Conservation (phyloP, 2,329 filamentous ascomycete genomes). For the Aspergillus ruber region DNA sequence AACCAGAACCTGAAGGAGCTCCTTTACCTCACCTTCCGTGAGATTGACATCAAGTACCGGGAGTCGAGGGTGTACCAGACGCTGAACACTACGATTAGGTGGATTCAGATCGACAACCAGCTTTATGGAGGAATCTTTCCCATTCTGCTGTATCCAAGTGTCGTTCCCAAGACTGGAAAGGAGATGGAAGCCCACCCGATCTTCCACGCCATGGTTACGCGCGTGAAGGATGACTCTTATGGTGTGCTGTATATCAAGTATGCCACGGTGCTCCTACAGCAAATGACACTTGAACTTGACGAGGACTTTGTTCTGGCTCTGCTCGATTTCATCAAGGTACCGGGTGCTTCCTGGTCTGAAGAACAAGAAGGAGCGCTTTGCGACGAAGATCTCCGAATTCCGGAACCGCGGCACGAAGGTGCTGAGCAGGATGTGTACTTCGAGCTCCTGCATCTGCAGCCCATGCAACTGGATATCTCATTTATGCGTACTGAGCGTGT, state of each 20-base stretch:
- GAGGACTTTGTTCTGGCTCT: slow-evolving; percentile 98
- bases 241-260: slow-evolving; percentile 98
- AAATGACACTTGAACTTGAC: slow-evolving; percentile 96
- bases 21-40: slow-evolving; percentile 86
- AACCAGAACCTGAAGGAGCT: slow-evolving; percentile 88
- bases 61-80: slow-evolving; percentile 95
- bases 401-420: slow-evolving; percentile 79
- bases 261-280: slow-evolving; percentile 83
- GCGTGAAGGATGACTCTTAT: slow-evolving; percentile 97
- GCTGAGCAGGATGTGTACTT: slow-evolving; percentile 95
- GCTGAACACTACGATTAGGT: slow-evolving; percentile 83
- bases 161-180: slow-evolving; percentile 92
- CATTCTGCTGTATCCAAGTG: slow-evolving; percentile 92
- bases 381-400: slow-evolving; percentile 83
- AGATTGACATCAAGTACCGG: slow-evolving; percentile 82
- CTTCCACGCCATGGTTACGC: slow-evolving; percentile 81
- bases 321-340: slow-evolving; percentile 88
- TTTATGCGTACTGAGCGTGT: slow-evolving; percentile 95
- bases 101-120: slow-evolving; percentile 99
- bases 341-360: slow-evolving; percentile 80
- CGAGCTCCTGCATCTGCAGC: slow-evolving; percentile 91
- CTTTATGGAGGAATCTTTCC: slow-evolving; percentile 97
- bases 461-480: slow-evolving; percentile 94
- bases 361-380: slow-evolving; percentile 79
- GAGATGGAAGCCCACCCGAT: slow-evolving; percentile 96